Evolutionary conservation across 2,329 filamentous ascomycete species (phyloP).

Genomic region (Hymenotorrendiella dingleyae): DNA sequence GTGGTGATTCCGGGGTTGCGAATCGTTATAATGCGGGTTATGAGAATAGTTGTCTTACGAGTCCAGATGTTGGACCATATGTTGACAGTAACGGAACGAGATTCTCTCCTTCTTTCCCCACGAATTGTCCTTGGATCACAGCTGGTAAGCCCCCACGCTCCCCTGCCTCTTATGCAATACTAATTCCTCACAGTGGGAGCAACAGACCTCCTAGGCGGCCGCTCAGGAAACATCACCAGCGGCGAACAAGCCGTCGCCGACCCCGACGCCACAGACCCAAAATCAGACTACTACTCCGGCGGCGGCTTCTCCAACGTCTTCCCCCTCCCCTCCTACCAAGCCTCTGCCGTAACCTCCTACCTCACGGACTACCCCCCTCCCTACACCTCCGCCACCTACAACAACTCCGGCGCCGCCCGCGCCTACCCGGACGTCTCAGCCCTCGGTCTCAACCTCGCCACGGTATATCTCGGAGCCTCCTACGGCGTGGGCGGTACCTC

Average conservation of each 20-base stretch:
- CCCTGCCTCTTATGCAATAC: too few species aligned
- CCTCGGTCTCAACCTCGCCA: slow-evolving; percentile 23
- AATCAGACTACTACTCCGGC: slow-evolving; percentile 37
- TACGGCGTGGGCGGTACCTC: slow-evolving; percentile 41
- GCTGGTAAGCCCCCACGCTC: too few species aligned
- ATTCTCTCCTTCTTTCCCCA: slow-evolving; percentile 51
- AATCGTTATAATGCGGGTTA: too few species aligned
- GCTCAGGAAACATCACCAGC: too few species aligned
- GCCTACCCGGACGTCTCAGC: slow-evolving; percentile 28
- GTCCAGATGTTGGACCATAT: too few species aligned
- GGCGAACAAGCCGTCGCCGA: slow-evolving; percentile 32
- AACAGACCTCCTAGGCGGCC: slow-evolving; percentile 40
- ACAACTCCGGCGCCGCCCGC: slow-evolving; percentile 18
- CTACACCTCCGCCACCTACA: slow-evolving; percentile 14
- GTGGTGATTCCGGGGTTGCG: slow-evolving; percentile 46
- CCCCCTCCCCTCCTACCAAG: slow-evolving; percentile 17
- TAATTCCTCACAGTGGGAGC: too few species aligned
- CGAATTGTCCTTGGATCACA: slow-evolving; percentile 64
- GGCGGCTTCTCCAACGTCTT: slow-evolving; percentile 44
- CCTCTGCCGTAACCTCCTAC: slow-evolving; percentile 19
- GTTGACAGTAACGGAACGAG: too few species aligned
- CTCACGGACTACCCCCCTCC: slow-evolving; percentile 21
- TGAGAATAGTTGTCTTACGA: too few species aligned
- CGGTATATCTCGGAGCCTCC: slow-evolving; percentile 18
- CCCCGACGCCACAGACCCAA: slow-evolving; percentile 30